These are phyloP conservation scores for Pseudonitzschia multistriata DNA, from an alignment of 108 stramenopile genomes.

Conservation along the genomic window DNA sequence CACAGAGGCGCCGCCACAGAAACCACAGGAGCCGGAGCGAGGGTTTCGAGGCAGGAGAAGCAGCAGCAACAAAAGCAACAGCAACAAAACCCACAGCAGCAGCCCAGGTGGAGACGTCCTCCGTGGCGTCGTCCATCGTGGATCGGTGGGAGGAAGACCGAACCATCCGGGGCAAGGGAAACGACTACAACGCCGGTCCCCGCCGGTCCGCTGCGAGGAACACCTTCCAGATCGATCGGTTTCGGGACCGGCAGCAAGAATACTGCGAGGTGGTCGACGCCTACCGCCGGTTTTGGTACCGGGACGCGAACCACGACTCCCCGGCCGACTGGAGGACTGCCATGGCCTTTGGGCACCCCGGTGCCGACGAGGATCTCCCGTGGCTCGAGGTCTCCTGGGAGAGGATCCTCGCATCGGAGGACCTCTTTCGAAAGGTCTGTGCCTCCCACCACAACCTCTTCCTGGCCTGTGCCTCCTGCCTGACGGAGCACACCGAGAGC, in stretches of 20 bases:
- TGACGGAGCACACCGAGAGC: slow-evolving; percentile 12
- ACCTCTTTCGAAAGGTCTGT: slow-evolving; percentile 18
- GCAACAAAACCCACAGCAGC: neutral
- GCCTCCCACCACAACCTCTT: slow-evolving; percentile 17
- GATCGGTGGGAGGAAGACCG: neutral
- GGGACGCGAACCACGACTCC: neutral
- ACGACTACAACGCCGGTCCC: neutral
- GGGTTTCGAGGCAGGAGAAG: neutral
- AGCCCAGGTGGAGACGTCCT: neutral
- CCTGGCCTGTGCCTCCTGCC: slow-evolving; percentile 8
- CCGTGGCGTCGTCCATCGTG: slow-evolving; percentile 4
- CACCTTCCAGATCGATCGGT: neutral
- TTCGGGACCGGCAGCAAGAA: neutral
- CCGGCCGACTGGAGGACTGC: neutral
- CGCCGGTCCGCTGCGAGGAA: neutral
- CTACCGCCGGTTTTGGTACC: slow-evolving; percentile 13
- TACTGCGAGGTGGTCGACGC: neutral
- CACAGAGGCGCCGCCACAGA: too few relatives aligned
- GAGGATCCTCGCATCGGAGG: slow-evolving; percentile 22
- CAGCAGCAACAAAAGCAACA: neutral
- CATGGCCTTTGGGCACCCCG: slow-evolving; percentile 2
- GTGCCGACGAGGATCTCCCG: slow-evolving; percentile 1
- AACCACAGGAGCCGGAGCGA: too few relatives aligned
- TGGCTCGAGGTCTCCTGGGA: slow-evolving; percentile 11
- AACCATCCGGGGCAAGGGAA: neutral